Evolutionary conservation across 169 alveolate species (phyloP), one percentile per base, ranked within the genome.

Genomic region (Theileria sp.): DNA sequence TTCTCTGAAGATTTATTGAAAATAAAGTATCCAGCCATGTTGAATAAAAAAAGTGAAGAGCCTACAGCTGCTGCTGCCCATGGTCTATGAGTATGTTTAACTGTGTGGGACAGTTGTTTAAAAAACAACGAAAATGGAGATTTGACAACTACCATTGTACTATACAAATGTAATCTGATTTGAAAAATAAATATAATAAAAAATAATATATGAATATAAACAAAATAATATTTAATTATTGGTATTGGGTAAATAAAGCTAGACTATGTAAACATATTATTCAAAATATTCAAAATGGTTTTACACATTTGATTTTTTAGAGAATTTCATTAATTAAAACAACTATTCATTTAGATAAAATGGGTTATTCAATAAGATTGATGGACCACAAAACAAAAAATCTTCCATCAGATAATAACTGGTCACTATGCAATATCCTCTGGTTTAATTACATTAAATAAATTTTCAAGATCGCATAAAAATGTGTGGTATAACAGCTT

Each of bases 21-120:
- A 28, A 64, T 25, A 62, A 82, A 75, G 86, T 82, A 82, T n/a
- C 88, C 88, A 13, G 86, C 50, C 64, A 76, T 78, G 85, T 82
- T 82, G 76, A 82, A 49, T 38, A 73, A 73, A 65, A 82, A 82
- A 17, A 68, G 23, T 56, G 77, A 34, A 9, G 86, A 75, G 15
- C 88, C 88, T 74, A 69, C 28, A 65, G 75, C 62, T 17, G 75
- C 21, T 2, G 86, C 76, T 9, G 80, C 64, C 88, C 88, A 82
- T 34, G 88, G 88, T 32, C 67, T 71, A 26, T 61, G 69, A 15
- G 84, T 56, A 10, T 73, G 54, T 73, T 51, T 60, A 49, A 75
- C 26, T 54, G 73, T 68, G 56, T 32, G 51, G 10, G 79, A 69
- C 36, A 61, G 51, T 28, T 75, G 21, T 9, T 77, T 70, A 10